Percentiles rank a stretch among this genome's conserved stretches.
These are phyloP conservation scores for Cladosporium sp. DNA, from an alignment of 2,329 filamentous ascomycete genomes.

Conservation along the genomic window DNA sequence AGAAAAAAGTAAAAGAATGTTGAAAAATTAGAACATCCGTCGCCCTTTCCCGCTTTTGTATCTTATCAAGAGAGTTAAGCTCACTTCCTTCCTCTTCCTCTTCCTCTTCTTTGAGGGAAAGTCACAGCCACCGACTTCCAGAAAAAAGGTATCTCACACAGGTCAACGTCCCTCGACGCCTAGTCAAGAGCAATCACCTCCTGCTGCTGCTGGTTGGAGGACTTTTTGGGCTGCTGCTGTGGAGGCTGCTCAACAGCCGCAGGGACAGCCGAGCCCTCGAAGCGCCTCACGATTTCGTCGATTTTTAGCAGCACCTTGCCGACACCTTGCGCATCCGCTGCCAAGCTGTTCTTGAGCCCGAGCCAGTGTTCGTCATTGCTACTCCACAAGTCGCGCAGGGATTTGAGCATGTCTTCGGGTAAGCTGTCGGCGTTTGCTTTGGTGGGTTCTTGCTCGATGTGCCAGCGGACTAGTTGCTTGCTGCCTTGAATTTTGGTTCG, in stretches of 20 bases:
- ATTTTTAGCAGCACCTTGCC: slow-evolving; percentile 34
- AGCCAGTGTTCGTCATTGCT: slow-evolving; percentile 32
- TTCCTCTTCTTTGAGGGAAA: neutral
- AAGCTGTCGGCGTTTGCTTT: slow-evolving; percentile 1
- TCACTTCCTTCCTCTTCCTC: neutral
- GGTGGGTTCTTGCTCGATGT: slow-evolving; percentile 29
- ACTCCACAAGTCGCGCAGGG: slow-evolving; percentile 32
- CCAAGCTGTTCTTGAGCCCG: slow-evolving; percentile 35
- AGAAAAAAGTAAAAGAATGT: neutral
- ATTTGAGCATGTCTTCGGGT: slow-evolving; percentile 28
- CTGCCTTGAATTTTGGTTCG: slow-evolving; percentile 20
- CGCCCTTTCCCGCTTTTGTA: neutral
- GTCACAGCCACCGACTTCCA: neutral
- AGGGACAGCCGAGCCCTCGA: slow-evolving; percentile 5
- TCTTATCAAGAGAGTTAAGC: neutral
- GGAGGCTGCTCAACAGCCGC: neutral
- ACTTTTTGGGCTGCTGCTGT: neutral
- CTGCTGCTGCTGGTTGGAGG: slow-evolving; percentile 4
- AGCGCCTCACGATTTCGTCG: slow-evolving; percentile 35
- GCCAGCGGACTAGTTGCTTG: slow-evolving; percentile 33
- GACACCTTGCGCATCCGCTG: slow-evolving; percentile 35
- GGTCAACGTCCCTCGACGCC: neutral
- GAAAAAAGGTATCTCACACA: neutral
- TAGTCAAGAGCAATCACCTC: slow-evolving; percentile 29
- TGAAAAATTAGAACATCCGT: neutral